Conservation (phyloP, 805 yeast species). For the Naumovozyma dairenensis region DNA sequence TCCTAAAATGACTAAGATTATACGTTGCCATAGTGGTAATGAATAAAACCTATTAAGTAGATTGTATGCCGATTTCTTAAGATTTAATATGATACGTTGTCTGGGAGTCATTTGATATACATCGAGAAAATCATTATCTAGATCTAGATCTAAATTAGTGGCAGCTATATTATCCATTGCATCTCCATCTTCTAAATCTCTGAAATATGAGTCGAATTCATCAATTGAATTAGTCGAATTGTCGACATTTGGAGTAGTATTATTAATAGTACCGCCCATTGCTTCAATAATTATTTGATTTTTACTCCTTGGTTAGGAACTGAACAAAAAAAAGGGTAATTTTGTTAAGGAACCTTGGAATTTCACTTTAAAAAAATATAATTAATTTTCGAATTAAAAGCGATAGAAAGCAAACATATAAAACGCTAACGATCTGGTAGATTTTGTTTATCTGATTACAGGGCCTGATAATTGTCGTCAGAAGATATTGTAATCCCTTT, state of each 20-base stretch:
- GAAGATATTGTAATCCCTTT: too few species aligned
- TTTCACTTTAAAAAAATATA: too few species aligned
- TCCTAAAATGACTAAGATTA: slow-evolving; percentile 9
- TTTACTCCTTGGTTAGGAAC: too few species aligned
- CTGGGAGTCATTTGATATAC: slow-evolving; percentile 26
- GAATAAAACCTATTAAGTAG: slow-evolving; percentile 10
- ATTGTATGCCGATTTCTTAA: slow-evolving; percentile 9
- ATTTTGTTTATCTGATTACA: too few species aligned
- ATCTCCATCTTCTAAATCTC: slow-evolving; percentile 8
- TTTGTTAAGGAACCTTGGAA: too few species aligned
- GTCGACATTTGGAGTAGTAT: neutral
- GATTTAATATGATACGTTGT: slow-evolving; percentile 21
- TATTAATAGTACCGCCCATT: neutral
- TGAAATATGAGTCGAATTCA: slow-evolving; percentile 9
- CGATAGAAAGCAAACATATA: too few species aligned
- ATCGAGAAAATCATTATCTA: slow-evolving; percentile 25
- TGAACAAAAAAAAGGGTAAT: too few species aligned
- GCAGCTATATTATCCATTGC: neutral
- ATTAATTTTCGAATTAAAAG: too few species aligned
- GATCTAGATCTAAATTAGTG: slow-evolving; percentile 5
- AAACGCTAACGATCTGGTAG: too few species aligned
- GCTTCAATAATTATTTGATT: too few species aligned
- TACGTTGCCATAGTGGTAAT: slow-evolving; percentile 20
- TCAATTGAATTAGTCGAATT: neutral
- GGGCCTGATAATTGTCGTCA: too few species aligned